Percentiles rank a stretch among this genome's conserved stretches.
Conservation (phyloP, 176 grass and related monocot genomes). For the Poa annua region DNA sequence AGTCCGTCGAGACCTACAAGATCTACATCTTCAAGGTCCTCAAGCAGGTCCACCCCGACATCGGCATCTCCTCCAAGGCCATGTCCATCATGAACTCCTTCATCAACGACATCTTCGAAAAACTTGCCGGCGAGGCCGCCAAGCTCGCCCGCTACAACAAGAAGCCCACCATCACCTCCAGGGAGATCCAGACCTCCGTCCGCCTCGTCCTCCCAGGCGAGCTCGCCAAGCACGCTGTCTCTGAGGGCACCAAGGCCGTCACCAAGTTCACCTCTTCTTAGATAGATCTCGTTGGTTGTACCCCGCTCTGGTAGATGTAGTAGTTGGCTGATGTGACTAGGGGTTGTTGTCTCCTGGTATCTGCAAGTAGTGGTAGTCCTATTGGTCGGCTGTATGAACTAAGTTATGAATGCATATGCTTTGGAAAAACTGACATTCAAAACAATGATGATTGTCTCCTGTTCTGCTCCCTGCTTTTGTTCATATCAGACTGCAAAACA, state of each 20-base stretch:
- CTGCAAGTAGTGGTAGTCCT: background rate
- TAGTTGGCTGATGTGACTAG: background rate
- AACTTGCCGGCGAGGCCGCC: constrained; percentile 53
- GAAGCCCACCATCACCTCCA: constrained; percentile 67
- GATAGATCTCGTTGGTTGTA: background rate
- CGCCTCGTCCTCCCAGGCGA: constrained; percentile 74
- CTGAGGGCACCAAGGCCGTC: constrained; percentile 71
- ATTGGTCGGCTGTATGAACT: background rate
- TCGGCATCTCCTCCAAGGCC: constrained; percentile 89
- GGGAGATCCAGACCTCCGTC: constrained; percentile 71
- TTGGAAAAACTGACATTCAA: background rate
- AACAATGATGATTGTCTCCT: background rate
- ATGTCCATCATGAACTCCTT: constrained; percentile 98
- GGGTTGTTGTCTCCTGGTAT: background rate
- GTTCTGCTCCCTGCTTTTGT: background rate
- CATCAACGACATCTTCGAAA: constrained; percentile 92
- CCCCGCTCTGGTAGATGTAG: background rate
- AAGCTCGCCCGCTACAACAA: constrained; percentile 65
- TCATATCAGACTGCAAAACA: background rate
- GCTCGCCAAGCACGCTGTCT: constrained; percentile 65
- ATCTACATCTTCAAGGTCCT: constrained; percentile 98
- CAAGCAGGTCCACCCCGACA: constrained; percentile 91
- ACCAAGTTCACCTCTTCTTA: constrained; percentile 56
- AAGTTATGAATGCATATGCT: background rate
- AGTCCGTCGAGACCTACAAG: constrained; percentile 82